Evolutionary conservation across 768 basidiomycete species (phyloP), one percentile per base, ranked within the genome.

Genomic region (Tricholoma sp.): DNA sequence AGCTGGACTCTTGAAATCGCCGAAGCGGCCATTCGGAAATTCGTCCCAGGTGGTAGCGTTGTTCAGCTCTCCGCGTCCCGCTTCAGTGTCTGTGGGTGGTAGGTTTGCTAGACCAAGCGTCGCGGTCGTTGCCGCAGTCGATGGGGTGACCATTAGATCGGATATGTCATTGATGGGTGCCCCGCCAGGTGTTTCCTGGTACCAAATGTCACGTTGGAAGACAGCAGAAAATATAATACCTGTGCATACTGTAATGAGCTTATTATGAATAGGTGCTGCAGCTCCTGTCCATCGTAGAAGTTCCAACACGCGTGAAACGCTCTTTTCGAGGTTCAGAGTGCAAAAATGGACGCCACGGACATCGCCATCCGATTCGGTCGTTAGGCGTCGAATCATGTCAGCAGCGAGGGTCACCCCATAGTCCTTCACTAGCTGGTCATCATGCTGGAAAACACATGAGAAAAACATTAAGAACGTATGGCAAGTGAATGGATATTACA

Each of bases 11-110:
- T 97, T 91, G 68, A 89, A 91, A 70, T 98, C 97, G 59, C 97
- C 97, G 69, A 98, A 98, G 9, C 97, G 88, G 34, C 97, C 97
- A 67, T 99, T 99, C 6, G 97, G 97, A 68, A 98, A 98, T 65
- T 99, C 97, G 64, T 94, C 91, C 91, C 91, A 94, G 17, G 83
- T 84, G 1, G 86, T 80, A 0, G 88, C 88, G 60, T 87, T 81
- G 64, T 88, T 91, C 6, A 87, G 73, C 59, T 91, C 90, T 6
- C 88, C 89, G 44, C 82, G 80, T 28, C 88, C 85, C 4, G 76
- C 81, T 58, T 89, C 88, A 0, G 66, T 69, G 8, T 85, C 80
- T 3, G 74, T 70, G 8, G 71, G 57, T n/a, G 82, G 75, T 15
- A 79, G 72, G 7, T 72, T 71, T 37, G 80, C 71, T 42, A 93